Evolutionary conservation across 2,329 filamentous ascomycete genomes (phyloP).

Genomic region (Didymella arachidicola): DNA sequence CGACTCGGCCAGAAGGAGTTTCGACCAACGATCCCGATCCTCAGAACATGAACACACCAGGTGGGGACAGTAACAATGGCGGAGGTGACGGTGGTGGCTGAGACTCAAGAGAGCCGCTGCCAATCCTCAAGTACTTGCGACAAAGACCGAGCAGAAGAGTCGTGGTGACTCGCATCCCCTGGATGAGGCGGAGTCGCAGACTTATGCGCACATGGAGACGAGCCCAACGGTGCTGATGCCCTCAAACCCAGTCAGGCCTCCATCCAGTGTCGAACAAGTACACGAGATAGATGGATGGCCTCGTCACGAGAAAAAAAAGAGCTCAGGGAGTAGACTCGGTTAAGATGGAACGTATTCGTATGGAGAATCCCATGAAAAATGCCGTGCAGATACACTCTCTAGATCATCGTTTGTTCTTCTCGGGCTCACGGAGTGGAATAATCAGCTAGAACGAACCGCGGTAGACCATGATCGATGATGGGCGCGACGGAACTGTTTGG

Average conservation of each 20-base stretch:
- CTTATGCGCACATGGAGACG: neutral
- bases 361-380: neutral
- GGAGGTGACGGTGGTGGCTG: too few species aligned
- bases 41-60: too few species aligned
- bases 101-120: neutral
- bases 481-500: too few species aligned
- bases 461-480: too few species aligned
- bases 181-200: neutral
- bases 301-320: neutral
- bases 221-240: neutral
- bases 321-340: neutral
- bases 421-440: too few species aligned
- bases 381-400: slow-evolving; percentile 2
- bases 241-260: neutral
- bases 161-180: neutral
- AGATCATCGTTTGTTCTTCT: too few species aligned
- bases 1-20: too few species aligned
- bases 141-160: neutral
- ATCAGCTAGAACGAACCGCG: too few species aligned
- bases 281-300: slow-evolving; percentile 2
- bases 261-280: neutral
- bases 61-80: too few species aligned
- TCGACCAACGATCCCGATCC: too few species aligned
- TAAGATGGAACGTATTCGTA: neutral
- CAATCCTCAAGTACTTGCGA: neutral